These are phyloP conservation scores for Pistacia integerrima DNA, from an alignment of 345 rosid species.

Conservation along the genomic window DNA sequence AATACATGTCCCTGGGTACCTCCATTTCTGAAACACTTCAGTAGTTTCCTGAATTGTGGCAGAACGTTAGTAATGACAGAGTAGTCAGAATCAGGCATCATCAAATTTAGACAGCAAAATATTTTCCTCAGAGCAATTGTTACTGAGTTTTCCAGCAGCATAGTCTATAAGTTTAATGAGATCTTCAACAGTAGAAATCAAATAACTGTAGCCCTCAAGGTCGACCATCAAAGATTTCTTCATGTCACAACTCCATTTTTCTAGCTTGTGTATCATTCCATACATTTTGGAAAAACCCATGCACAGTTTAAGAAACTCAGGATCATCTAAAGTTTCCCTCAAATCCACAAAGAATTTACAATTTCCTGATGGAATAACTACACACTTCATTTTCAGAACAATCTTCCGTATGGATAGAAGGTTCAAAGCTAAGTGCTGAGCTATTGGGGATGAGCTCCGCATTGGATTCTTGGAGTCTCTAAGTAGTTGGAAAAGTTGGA, in stretches of 20 bases:
- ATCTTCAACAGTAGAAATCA: constrained; percentile 49
- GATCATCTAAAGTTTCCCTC: constrained; percentile 44
- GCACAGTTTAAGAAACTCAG: constrained; percentile 53
- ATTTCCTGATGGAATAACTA: constrained; percentile 37
- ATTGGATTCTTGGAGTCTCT: constrained; percentile 26
- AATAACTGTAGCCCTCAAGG: constrained; percentile 31
- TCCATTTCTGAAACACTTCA: constrained; percentile 2
- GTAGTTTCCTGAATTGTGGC: not conserved
- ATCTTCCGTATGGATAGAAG: constrained; percentile 46
- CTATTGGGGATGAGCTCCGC: constrained; percentile 34
- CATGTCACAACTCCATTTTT: constrained; percentile 20
- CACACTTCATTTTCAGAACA: constrained; percentile 53
- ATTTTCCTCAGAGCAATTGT: constrained; percentile 16
- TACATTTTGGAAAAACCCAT: constrained; percentile 47
- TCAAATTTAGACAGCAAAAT: constrained; percentile 17
- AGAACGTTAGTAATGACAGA: not conserved
- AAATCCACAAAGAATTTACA: constrained; percentile 37
- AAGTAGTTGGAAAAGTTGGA: constrained; percentile 33
- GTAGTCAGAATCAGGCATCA: constrained; percentile 1
- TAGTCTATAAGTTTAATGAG: constrained; percentile 55
- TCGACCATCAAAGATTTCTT: constrained; percentile 34
- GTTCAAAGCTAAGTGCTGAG: constrained; percentile 49
- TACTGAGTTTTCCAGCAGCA: constrained; percentile 27
- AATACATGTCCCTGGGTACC: not conserved
- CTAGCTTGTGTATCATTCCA: constrained; percentile 44